Base-by-base conservation (phyloP, 306 rosid species). In the Rosa lucieae region DNA sequence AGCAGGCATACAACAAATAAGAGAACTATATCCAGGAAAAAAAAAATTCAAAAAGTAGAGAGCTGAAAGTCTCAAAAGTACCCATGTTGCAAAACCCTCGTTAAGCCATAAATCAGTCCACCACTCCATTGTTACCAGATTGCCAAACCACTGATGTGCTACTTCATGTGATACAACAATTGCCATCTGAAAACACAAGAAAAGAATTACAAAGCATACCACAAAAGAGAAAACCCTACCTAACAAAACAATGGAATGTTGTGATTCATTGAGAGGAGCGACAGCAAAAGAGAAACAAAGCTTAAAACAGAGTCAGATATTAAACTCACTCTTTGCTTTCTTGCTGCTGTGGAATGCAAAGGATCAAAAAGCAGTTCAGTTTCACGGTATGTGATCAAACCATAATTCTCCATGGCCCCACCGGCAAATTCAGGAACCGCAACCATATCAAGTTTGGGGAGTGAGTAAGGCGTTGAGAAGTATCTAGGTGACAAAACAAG, bases 141-240 rank as follows among this genome's bases (percentile, higher is more conserved):
- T 91, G 52, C 96, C 96, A 82, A 91, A 89, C 93, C 96, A 91
- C n/a, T 91, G 89, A 71, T 89, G 93, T 52, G 91, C 89, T 42
- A 87, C 88, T 87, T 89, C 96, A 53, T 89, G 93, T 32, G 96
- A 86, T 82, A 84, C 84, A 58, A 37, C 85, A 62, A 81, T 82
- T 70, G 88, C 77, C 46, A 81, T 79, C 91, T 86, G 65, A 51
- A 74, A 55, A 70, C 80, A 73, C 55, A 82, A 65, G 73, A 77
- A 55, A 66, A 29, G 63, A 74, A 7, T 43, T 13, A 21, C 3
- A n/a, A 23, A 53, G 7, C 20, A 12, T 42, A 53, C 66, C 48
- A 15, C 32, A 23, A 26, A 15, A 9, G 37, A 59, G 65, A 23
- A 59, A 23, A 3, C 72, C 20, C 8, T 42, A 42, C 65, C 8